Percentiles rank a stretch among this genome's conserved stretches.
These are phyloP conservation scores for Puya raimondii DNA, from an alignment of 176 grass and related monocot species.

Conservation along the genomic window DNA sequence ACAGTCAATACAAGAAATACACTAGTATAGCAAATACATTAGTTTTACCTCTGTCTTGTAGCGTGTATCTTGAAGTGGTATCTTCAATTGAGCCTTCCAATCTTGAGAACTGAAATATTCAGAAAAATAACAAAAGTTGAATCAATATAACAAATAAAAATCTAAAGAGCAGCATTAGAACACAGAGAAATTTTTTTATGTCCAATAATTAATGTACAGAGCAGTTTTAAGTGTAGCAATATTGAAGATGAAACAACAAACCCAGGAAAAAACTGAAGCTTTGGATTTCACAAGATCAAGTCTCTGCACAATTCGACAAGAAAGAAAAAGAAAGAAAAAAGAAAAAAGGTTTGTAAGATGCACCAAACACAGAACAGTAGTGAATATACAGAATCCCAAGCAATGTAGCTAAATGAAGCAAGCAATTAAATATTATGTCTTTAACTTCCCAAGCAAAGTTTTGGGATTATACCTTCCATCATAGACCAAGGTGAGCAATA, in stretches of 20 bases:
- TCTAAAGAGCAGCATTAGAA: not conserved
- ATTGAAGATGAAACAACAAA: conserved; percentile 36
- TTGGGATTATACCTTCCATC: too few species aligned
- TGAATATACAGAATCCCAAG: too few species aligned
- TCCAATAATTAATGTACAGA: too few species aligned
- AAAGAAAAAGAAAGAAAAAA: conserved; percentile 4
- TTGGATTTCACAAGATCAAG: conserved; percentile 94
- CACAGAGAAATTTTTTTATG: not conserved
- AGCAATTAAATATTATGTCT: too few species aligned
- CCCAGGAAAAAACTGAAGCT: conserved; percentile 82
- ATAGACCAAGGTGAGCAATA: conserved; percentile 2
- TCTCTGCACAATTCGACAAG: conserved; percentile 79
- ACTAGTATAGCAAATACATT: not conserved
- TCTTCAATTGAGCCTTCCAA: conserved; percentile 75
- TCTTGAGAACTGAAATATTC: conserved; percentile 56
- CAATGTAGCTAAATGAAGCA: too few species aligned
- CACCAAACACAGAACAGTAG: too few species aligned
- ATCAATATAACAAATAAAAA: not conserved
- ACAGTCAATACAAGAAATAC: not conserved
- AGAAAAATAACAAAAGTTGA: conserved; percentile 6
- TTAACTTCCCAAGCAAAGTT: too few species aligned
- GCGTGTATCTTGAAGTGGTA: conserved; percentile 67
- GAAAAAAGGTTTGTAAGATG: too few species aligned
- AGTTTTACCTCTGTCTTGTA: conserved; percentile 70
- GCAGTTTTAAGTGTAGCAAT: conserved; percentile 1